A percentile compares a stretch with the other conserved stretches of the same genome.
These are phyloP conservation scores for Vigna radiata DNA, from an alignment of 306 rosid genomes.

Conservation along the genomic window DNA sequence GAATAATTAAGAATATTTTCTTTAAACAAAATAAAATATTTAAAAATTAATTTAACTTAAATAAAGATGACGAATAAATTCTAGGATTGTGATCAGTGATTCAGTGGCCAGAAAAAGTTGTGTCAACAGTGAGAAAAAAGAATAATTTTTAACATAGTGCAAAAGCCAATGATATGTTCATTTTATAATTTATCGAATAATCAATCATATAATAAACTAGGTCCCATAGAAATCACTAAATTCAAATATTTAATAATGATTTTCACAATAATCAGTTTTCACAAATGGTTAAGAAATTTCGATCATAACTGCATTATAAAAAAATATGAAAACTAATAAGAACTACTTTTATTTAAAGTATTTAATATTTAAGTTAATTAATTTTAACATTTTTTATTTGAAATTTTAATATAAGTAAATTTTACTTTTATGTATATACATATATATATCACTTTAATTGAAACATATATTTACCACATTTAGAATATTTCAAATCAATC, in stretches of 20 bases:
- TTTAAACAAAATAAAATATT: too few species aligned
- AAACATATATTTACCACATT: too few species aligned
- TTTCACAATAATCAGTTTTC: neutral
- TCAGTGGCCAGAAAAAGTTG: neutral
- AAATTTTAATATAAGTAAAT: too few species aligned
- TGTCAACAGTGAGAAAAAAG: neutral
- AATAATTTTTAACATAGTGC: neutral
- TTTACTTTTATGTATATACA: too few species aligned
- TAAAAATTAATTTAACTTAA: too few species aligned
- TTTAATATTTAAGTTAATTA: too few species aligned
- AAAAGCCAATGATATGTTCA: neutral
- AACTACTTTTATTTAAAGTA: too few species aligned
- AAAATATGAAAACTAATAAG: too few species aligned
- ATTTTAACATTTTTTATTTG: too few species aligned
- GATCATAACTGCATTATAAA: neutral
- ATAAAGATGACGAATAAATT: neutral
- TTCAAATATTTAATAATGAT: neutral
- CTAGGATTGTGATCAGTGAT: neutral
- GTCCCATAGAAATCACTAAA: neutral
- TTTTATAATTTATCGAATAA: neutral
- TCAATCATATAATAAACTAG: neutral
- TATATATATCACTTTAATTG: too few species aligned
- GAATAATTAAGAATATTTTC: too few species aligned
- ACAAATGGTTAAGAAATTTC: neutral
- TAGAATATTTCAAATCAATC: too few species aligned